phyloP scores from a whole-genome alignment of 2,329 filamentous ascomycete genomes.

The Hymenoscyphus fructigenus region DNA sequence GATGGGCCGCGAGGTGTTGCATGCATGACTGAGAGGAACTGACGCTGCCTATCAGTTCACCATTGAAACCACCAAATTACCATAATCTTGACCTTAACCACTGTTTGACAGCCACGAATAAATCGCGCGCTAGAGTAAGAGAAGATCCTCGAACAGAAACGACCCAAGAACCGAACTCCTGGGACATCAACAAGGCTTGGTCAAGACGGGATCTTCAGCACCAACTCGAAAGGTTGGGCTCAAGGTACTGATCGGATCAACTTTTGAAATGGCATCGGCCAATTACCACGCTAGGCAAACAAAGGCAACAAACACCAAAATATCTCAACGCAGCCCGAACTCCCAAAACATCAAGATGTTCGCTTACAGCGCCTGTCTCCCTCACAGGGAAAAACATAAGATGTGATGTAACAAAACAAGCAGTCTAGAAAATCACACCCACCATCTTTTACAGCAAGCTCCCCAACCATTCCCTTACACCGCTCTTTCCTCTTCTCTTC shows the following conservation, averaged over 20 bases:
- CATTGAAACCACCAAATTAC: background rate
- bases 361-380: background rate
- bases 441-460: background rate
- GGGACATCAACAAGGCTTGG: background rate
- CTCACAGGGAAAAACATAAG: background rate
- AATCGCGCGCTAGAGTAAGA: background rate
- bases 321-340: background rate
- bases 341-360: background rate
- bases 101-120: background rate
- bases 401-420: background rate
- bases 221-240: background rate
- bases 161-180: background rate
- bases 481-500: background rate
- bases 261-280: background rate
- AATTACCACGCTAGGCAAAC: too few relatives aligned
- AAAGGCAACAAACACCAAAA: background rate
- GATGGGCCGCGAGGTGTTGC: background rate
- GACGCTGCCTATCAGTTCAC: background rate
- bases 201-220: background rate
- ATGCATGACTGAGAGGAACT: background rate
- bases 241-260: background rate
- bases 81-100: background rate
- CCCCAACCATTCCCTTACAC: background rate
- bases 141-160: background rate
- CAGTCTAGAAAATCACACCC: background rate